phyloP scores from a whole-genome alignment of 169 alveolate genomes.

The Eimeria acervulina region DNA sequence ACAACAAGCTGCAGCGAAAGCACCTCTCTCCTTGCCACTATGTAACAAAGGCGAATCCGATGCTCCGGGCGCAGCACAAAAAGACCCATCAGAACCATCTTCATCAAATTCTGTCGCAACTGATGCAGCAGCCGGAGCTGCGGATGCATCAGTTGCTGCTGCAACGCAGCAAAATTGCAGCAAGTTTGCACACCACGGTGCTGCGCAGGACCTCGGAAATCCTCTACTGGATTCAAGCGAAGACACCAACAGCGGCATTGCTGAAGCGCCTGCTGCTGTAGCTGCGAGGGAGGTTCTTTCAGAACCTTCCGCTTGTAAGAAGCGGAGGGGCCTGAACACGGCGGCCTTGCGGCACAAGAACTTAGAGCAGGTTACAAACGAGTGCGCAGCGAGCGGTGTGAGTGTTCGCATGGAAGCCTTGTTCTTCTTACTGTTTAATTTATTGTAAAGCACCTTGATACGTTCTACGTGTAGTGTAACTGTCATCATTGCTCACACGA shows the following conservation, averaged over 20 bases:
- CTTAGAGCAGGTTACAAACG: constrained; percentile 12
- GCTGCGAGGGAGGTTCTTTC: not conserved
- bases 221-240: not conserved
- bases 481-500: too few relatives aligned
- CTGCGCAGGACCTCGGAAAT: not conserved
- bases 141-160: not conserved
- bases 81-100: not conserved
- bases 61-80: not conserved
- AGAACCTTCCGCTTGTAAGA: not conserved
- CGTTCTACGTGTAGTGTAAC: too few relatives aligned
- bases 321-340: constrained; percentile 42
- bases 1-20: not conserved
- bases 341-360: constrained; percentile 72
- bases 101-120: not conserved
- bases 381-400: constrained; percentile 26
- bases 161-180: not conserved
- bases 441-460: not conserved
- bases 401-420: too few relatives aligned
- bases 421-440: too few relatives aligned
- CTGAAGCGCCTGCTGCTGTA: constrained; percentile 11
- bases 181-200: not conserved
- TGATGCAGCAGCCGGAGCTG: constrained; percentile 11
- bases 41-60: not conserved
- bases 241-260: not conserved
- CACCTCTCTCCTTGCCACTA: not conserved